Evolutionary conservation across 2,329 filamentous ascomycete species (phyloP).

Genomic region (Fusarium neocosmosporiellum): DNA sequence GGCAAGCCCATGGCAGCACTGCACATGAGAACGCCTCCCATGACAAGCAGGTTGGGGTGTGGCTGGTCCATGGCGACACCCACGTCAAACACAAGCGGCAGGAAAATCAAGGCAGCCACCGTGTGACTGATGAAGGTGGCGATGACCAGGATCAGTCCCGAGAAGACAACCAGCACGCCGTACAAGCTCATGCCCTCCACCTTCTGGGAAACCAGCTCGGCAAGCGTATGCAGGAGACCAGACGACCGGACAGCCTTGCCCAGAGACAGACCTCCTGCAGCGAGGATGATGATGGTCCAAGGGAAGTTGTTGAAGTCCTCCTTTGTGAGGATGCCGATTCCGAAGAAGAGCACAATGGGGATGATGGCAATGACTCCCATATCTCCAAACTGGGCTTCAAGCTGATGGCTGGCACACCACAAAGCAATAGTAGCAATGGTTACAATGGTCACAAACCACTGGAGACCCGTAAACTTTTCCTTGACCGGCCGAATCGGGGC

Average conservation of each 20-base stretch:
- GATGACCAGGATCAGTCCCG: slow-evolving; percentile 85
- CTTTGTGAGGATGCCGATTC: slow-evolving; percentile 94
- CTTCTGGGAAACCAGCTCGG: slow-evolving; percentile 75
- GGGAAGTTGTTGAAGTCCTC: slow-evolving; percentile 99
- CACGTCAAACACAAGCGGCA: slow-evolving; percentile 89
- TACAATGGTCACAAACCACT: slow-evolving; percentile 91
- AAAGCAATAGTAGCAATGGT: slow-evolving; percentile 87
- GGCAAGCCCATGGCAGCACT: slow-evolving; percentile 96
- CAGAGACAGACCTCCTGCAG: slow-evolving; percentile 89
- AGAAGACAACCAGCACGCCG: slow-evolving; percentile 86
- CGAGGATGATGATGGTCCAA: slow-evolving; percentile 99
- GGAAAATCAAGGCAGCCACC: slow-evolving; percentile 92
- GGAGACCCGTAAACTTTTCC: slow-evolving; percentile 86
- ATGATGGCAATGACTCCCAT: slow-evolving; percentile 99
- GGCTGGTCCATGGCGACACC: slow-evolving; percentile 87
- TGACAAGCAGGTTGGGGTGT: slow-evolving; percentile 93
- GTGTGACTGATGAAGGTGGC: slow-evolving; percentile 99
- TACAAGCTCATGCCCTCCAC: slow-evolving; percentile 88
- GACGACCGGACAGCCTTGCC: slow-evolving; percentile 96
- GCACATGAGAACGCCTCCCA: slow-evolving; percentile 96
- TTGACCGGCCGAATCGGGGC: slow-evolving; percentile 91
- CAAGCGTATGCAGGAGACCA: slow-evolving; percentile 89
- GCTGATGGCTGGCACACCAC: slow-evolving; percentile 92
- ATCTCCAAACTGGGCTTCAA: slow-evolving; percentile 90
- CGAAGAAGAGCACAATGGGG: slow-evolving; percentile 95